Evolutionary conservation across 78 protist species (phyloP), one percentile per base, ranked within the genome.

Genomic region (Cyanophora paradoxa): DNA sequence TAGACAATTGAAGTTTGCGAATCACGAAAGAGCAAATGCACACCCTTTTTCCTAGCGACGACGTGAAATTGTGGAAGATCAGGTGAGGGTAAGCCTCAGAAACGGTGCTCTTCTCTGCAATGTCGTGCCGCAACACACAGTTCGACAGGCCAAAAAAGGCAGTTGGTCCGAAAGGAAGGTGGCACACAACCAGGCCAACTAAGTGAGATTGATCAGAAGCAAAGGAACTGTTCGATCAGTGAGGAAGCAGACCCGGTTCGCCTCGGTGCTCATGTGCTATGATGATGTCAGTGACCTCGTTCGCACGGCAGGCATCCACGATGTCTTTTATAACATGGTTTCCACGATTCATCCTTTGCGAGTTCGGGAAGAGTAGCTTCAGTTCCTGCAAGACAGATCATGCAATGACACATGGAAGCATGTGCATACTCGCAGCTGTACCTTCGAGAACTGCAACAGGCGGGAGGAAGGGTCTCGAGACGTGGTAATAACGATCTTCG

Each of bases 81-180:
- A 98, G 81, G 80, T 98, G 99, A 50, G 99, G 99, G 61, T 57
- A 82, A 22, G 82, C 93, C 66, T 92, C 92, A 52, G 66, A n/a
- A 10, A 26, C 41, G 3, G 71, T 50, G 24, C 34, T 46, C 17
- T 37, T n/a, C n/a, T 28, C 74, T 39, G 44, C 70, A 34, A 96
- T 72, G 52, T 98, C 99, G 72, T 97, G 99, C 5, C 99, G 79
- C 84, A 90, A 59, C 7, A 96, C 93, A 2, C 84, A 86, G 44
- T 95, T 96, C 54, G 36, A 4, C 39, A 98, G 75, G 13, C 90
- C 77, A 39, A 98, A 96, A 77, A 85, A 95, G 8, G 98, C 98
- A 0, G 99, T 98, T 8, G 99, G 99, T 0, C 99, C 99, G 77
- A 88, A 81, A 24, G 99, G 99, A 46, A 98, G 13, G 77, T 98